Conservation (phyloP, 768 basidiomycete genomes). For the Lentinula sp. region DNA sequence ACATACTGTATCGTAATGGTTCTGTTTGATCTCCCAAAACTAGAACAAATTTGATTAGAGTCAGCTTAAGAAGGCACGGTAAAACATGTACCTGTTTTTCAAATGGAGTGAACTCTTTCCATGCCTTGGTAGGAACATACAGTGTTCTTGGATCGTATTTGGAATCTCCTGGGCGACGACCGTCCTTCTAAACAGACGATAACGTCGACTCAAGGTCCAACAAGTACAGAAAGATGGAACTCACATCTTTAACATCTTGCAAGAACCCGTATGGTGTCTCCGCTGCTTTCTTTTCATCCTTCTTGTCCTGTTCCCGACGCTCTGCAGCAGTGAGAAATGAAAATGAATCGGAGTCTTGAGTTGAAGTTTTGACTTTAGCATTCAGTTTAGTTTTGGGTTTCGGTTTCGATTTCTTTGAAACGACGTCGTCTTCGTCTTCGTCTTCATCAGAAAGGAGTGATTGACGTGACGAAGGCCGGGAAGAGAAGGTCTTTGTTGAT, state of each 20-base stretch:
- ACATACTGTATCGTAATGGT: conserved; percentile 88
- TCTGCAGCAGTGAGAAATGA: conserved; percentile 83
- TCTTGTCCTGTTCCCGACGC: conserved; percentile 65
- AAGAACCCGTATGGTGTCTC: conserved; percentile 80
- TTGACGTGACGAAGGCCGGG: conserved; percentile 43
- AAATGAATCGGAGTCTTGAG: conserved; percentile 19
- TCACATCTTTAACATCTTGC: conserved; percentile 61
- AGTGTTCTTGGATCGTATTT: conserved; percentile 90
- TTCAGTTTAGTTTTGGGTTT: conserved; percentile 28
- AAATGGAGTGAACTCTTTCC: conserved; percentile 88
- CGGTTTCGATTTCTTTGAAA: conserved; percentile 22
- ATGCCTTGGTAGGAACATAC: conserved; percentile 67
- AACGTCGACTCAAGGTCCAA: neutral
- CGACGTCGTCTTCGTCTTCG: conserved; percentile 28
- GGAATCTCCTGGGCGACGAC: conserved; percentile 67
- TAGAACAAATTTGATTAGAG: conserved; percentile 32
- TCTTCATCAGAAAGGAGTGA: conserved; percentile 29
- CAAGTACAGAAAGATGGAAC: conserved; percentile 15
- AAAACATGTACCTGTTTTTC: conserved; percentile 68
- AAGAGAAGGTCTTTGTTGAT: conserved; percentile 43
- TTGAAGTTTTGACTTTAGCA: conserved; percentile 23
- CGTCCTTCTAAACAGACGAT: conserved; percentile 59
- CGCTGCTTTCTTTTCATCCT: conserved; percentile 72
- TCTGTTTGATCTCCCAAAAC: conserved; percentile 77
- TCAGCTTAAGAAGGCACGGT: neutral